Evolutionary conservation across 2,329 filamentous ascomycete genomes (phyloP).

Genomic region (Alternaria longipes): DNA sequence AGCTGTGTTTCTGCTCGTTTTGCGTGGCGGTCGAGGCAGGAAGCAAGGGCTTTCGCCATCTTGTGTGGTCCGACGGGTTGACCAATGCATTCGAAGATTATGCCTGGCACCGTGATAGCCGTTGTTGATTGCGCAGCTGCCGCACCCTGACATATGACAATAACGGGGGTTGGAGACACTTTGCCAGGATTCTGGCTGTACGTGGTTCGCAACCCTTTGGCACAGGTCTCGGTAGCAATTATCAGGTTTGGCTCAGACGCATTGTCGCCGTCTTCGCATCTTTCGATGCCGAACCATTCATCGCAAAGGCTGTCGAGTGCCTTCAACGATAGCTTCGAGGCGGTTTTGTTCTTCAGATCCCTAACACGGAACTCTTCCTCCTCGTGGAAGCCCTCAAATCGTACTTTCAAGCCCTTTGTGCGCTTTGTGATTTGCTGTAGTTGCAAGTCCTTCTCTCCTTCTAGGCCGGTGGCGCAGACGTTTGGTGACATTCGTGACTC

Average conservation of each 20-base stretch:
- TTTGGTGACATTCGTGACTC: conserved; percentile 43
- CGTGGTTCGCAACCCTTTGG: conserved; percentile 39
- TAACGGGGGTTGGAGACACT: conserved; percentile 37
- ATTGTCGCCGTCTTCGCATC: conserved; percentile 24
- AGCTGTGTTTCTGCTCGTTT: conserved; percentile 27
- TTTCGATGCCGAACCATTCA: conserved; percentile 50
- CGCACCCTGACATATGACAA: conserved; percentile 48
- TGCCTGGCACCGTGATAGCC: conserved; percentile 46
- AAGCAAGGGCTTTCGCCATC: conserved; percentile 46
- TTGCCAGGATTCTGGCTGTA: conserved; percentile 32
- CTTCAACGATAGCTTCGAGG: conserved; percentile 41
- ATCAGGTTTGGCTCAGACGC: conserved; percentile 37
- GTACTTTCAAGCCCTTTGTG: conserved; percentile 42
- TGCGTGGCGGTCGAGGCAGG: conserved; percentile 45
- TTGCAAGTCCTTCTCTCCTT: conserved; percentile 35
- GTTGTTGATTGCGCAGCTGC: conserved; percentile 48
- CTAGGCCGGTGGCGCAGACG: conserved; percentile 31
- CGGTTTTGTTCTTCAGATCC: conserved; percentile 45
- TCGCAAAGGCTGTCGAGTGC: conserved; percentile 44
- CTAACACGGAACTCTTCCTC: conserved; percentile 44
- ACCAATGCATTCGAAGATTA: conserved; percentile 48
- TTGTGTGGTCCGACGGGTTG: conserved; percentile 53
- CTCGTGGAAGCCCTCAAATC: conserved; percentile 48
- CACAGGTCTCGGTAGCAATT: conserved; percentile 45
- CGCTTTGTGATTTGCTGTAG: conserved; percentile 37